A percentile compares a stretch with the other conserved stretches of the same genome.
These are phyloP conservation scores for Metarhizium humberi DNA, from an alignment of 2,329 filamentous ascomycete genomes.

Conservation along the genomic window DNA sequence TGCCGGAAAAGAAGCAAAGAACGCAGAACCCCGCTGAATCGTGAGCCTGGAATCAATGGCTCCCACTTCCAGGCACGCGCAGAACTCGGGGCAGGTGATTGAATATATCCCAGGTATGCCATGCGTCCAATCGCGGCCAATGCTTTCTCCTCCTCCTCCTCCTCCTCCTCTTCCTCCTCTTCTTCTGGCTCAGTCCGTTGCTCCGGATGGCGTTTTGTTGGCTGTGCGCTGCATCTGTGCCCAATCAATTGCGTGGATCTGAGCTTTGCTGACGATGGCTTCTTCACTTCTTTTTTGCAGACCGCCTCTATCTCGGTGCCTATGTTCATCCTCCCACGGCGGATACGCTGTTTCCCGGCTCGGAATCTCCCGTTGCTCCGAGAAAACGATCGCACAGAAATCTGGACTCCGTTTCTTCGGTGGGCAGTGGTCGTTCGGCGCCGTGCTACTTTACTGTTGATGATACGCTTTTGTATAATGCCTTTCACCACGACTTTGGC, in stretches of 20 bases:
- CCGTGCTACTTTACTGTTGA: conserved; percentile 96
- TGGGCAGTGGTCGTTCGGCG: conserved; percentile 28
- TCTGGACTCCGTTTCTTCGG: conserved; percentile 43
- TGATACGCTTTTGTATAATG: conserved; percentile 88
- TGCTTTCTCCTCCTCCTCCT: conserved; percentile 1
- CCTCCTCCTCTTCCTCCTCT: neutral
- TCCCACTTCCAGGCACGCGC: conserved; percentile 38
- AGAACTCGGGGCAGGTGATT: conserved; percentile 76
- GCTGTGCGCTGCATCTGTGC: neutral
- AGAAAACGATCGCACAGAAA: conserved; percentile 43
- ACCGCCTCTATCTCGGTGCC: conserved; percentile 89
- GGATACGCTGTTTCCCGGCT: conserved; percentile 80
- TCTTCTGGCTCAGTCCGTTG: neutral
- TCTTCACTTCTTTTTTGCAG: conserved; percentile 34
- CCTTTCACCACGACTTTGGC: conserved; percentile 97
- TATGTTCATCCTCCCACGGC: conserved; percentile 75
- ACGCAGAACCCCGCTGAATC: neutral
- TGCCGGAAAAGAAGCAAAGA: neutral
- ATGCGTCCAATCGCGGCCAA: neutral
- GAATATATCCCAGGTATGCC: conserved; percentile 87
- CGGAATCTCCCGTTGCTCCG: conserved; percentile 51
- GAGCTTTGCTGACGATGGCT: conserved; percentile 11
- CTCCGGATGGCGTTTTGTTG: neutral
- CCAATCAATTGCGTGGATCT: neutral
- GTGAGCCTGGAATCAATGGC: conserved; percentile 33